These are phyloP conservation scores for Pleurotus eryngii DNA, from an alignment of 768 basidiomycete genomes.

Conservation along the genomic window DNA sequence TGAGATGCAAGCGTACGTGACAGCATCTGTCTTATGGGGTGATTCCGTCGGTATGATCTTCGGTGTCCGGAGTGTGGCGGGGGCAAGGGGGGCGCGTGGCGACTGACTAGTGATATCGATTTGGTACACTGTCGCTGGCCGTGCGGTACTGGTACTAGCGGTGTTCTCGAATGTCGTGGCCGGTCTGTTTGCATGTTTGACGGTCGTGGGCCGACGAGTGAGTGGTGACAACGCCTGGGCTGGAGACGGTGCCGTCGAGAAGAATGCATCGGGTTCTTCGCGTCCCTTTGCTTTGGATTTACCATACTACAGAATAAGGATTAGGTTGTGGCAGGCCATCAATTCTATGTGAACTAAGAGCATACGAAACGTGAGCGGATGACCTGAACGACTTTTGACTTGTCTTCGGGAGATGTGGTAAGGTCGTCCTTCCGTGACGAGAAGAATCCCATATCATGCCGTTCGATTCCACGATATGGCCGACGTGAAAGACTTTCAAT, in stretches of 20 bases:
- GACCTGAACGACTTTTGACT: conserved; percentile 7
- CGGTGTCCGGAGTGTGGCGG: background rate
- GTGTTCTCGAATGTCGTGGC: background rate
- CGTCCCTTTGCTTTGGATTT: conserved; percentile 5
- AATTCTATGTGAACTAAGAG: background rate
- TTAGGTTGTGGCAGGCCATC: background rate
- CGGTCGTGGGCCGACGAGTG: background rate
- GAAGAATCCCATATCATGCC: conserved; percentile 11
- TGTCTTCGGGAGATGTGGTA: background rate
- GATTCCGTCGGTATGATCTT: background rate
- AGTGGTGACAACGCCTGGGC: conserved; percentile 4
- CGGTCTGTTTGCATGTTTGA: background rate
- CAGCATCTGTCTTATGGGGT: background rate
- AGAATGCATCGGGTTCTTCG: background rate
- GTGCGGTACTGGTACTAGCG: background rate
- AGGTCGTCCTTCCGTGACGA: conserved; percentile 7
- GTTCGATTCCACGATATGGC: background rate
- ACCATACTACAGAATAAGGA: background rate
- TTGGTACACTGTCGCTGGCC: background rate
- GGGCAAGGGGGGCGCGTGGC: background rate
- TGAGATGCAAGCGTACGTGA: conserved; percentile 4
- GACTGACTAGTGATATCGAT: background rate
- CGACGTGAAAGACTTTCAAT: no score
- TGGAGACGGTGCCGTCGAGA: background rate
- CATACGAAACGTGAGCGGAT: conserved; percentile 10